Percentiles rank a stretch among this genome's conserved stretches.
Evolutionary conservation across 1,284 basidiomycete genomes (phyloP).

Genomic region (Pseudozyma sp.): DNA sequence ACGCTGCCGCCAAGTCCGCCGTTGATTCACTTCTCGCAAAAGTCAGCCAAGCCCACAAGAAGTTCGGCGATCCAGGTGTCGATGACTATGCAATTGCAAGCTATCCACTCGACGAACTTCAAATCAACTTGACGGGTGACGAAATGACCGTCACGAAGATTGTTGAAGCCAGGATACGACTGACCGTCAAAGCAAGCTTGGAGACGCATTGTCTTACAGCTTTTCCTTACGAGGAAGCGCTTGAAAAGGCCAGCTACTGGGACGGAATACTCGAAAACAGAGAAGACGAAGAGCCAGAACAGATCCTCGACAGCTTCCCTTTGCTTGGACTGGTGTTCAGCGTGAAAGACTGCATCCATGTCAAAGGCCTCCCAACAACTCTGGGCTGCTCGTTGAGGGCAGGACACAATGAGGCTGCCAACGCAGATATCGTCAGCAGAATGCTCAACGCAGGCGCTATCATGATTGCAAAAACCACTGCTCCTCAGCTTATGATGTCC

Average conservation of each 20-base stretch:
- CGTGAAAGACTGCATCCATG: constrained; percentile 56
- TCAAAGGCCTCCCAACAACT: constrained; percentile 33
- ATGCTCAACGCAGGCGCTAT: constrained; percentile 32
- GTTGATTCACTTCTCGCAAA: constrained; percentile 31
- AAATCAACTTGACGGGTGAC: background rate
- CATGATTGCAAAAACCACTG: constrained; percentile 54
- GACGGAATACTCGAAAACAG: background rate
- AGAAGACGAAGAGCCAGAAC: background rate
- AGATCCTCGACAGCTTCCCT: constrained; percentile 5
- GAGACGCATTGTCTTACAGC: constrained; percentile 48
- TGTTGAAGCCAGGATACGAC: constrained; percentile 30
- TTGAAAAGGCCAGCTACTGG: background rate
- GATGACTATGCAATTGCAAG: constrained; percentile 18
- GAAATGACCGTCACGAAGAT: constrained; percentile 4
- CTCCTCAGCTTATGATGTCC: constrained; percentile 51
- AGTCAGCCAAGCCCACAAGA: constrained; percentile 12
- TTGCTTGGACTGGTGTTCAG: constrained; percentile 48
- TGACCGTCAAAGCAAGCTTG: constrained; percentile 28
- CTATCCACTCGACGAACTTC: background rate
- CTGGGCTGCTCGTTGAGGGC: constrained; percentile 44
- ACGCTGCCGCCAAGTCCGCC: constrained; percentile 6
- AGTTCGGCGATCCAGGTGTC: constrained; percentile 10
- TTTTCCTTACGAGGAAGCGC: constrained; percentile 25
- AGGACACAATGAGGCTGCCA: background rate
- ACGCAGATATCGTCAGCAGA: constrained; percentile 14